Conservation (phyloP, 2,329 filamentous ascomycete species). For the Alternaria tenuissima region DNA sequence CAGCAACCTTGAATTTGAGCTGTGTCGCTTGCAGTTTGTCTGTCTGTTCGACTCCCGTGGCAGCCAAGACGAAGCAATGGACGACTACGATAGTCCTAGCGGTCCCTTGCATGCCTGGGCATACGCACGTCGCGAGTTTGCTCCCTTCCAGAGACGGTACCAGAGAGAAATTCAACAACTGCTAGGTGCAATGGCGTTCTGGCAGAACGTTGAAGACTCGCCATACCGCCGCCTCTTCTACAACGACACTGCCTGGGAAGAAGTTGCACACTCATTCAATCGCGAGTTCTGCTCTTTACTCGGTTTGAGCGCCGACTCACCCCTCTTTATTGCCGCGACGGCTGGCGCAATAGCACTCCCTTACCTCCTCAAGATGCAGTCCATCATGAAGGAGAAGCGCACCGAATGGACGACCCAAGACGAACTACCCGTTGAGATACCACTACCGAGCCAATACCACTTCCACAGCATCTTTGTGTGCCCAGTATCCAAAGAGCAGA, state of each 20-base stretch:
- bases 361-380: slow-evolving; percentile 85
- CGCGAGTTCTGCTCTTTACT: slow-evolving; percentile 94
- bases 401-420: slow-evolving; percentile 95
- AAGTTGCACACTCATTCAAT: slow-evolving; percentile 86
- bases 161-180: slow-evolving; percentile 82
- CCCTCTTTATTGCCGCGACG: slow-evolving; percentile 90
- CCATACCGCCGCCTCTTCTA: slow-evolving; percentile 84
- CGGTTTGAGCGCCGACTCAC: slow-evolving; percentile 87
- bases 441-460: slow-evolving; percentile 68
- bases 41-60: slow-evolving; percentile 71
- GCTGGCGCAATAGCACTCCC: slow-evolving; percentile 92
- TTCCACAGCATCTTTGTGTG: slow-evolving; percentile 99
- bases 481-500: slow-evolving; percentile 95
- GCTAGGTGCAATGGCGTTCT: slow-evolving; percentile 80
- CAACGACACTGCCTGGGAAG: slow-evolving; percentile 77
- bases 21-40: slow-evolving; percentile 87
- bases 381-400: slow-evolving; percentile 85
- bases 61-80: slow-evolving; percentile 61
- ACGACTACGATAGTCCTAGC: slow-evolving; percentile 11
- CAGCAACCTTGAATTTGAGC: slow-evolving; percentile 94
- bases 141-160: slow-evolving; percentile 77
- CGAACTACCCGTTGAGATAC: slow-evolving; percentile 82
- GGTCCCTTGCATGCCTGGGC: slow-evolving; percentile 71
- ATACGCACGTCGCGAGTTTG: slow-evolving; percentile 80
- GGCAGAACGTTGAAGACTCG: slow-evolving; percentile 74